Evolutionary conservation across 2,329 filamentous ascomycete genomes (phyloP), one percentile per base, ranked within the genome.

Genomic region (Rhynchosporium secalis): DNA sequence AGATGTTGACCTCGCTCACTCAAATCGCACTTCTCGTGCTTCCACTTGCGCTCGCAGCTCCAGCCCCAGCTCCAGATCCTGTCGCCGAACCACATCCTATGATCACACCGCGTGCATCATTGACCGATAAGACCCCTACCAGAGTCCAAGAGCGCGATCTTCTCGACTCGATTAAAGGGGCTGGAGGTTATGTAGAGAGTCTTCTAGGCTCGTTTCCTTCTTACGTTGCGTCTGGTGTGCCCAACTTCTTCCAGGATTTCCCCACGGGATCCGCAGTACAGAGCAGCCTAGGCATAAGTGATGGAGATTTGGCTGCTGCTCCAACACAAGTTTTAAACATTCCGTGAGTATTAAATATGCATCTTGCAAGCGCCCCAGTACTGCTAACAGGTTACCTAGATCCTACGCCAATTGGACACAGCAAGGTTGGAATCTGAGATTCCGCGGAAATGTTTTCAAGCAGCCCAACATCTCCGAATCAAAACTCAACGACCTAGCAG

Each of bases 371-470:
- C 9, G 9, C 13, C 8, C 8, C 29, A 46, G 40, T 8, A 13
- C 4, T 64, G 52, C 67, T 70, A 58, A 67, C 43, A 20, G 28
- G 31, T 20, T 31, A 28, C 58, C 10, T 57, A 81, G 79, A n/a
- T 78, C 79, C 10, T 89, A 89, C 67, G 90, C 81, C n/a, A 93
- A 93, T 66, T 93, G 88, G 86, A 92, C 90, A 1, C 79, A 86
- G n/a, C 76, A 85, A 62, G 88, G 88, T 40, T 93, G 90, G 90
- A 91, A 87, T 65, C 81, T 92, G 3, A 82, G 89, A 33, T 84
- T 92, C 65, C 90, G 89, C 67, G 90, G 90, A 68, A 92, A 92
- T 70, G 86, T 92, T n/a, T 93, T 87, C 80, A 92, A 92, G 74
- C 83, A 89, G 65, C 90, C 90, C 1, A 83, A 90, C 63, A 86